Evolutionary conservation across 2,329 filamentous ascomycete genomes (phyloP), one percentile per base, ranked within the genome.

Genomic region (Pseudocercospora vitis): DNA sequence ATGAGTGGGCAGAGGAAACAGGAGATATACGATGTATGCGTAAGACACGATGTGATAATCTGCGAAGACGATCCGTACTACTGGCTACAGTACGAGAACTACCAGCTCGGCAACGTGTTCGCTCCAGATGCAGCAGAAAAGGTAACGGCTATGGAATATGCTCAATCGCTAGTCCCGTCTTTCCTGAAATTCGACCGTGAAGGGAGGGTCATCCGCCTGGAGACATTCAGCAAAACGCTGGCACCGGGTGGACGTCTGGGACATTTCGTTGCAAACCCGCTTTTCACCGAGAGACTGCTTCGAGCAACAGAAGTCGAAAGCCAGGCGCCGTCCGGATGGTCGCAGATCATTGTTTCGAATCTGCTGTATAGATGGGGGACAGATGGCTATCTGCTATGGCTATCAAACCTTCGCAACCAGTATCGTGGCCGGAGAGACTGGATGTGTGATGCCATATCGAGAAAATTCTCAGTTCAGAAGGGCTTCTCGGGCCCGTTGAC

Each of bases 191-290:
- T 40, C 32, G 48, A 50, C 26, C 23, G 23, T 2, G 31, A 50
- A 19, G 48, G 48, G 12, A 33, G 48, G 5, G 33, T 50, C 19
- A 42, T 50, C 23, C 18, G 48, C 4, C 33, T 42, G 18, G 48
- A 50, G 8, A 50, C 48, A 7, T 50, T 42, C 23, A 42, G 48
- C 23, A 50, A 50, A 26, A 50, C 33, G 21, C 35, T 50, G 19
- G 48, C 48, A 26, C 48, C 48, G 6, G 48, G 48, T n/a, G 35
- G 35, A 12, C 33, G 48, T n/a, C 33, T 50, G 5, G 48, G 48
- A 12, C 42, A 50, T 35, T 42, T 50, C 24, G n/a, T 50, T 4
- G 33, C 48, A 9, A 50, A 50, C 7, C 32, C 32, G 12, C 7
- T 50, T 11, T 50, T 50, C 33, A 50, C 48, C 6, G 48, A 50